Base-by-base conservation (phyloP, 331 rosid species). In the Telfairia occidentalis region DNA sequence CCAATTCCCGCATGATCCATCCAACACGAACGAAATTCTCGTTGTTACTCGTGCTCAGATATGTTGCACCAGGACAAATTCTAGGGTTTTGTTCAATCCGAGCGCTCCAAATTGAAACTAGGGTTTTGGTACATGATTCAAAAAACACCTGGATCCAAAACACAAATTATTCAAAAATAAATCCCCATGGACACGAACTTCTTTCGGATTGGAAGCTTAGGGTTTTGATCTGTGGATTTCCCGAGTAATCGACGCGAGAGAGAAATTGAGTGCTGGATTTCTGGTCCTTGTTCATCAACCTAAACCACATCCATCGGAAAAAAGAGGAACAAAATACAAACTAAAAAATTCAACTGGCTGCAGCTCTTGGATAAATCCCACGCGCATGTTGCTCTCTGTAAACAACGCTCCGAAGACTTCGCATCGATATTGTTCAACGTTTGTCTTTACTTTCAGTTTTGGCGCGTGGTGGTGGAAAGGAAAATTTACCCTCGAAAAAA, bases 81-180 rank as follows among this genome's bases (percentile, higher is more conserved):
- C 71, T 81, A 71, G 90, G 90, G 83, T 78, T 85, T 83, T 66
- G 45, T 29, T 75, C 78, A 76, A 77, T 69, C 82, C 71, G 46
- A 32, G 53, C 79, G 76, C 79, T 81, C 72, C 82, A 77, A 21
- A 80, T 9, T 43, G 80, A 82, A 45, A 81, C 71, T 89, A 89
- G 89, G 96, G 89, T 86, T 87, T 82, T 80, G 74, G 70, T 45
- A 83, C 57, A 66, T 69, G 2, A n/a, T 52, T 3, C 58, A 63
- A 63, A 54, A 30, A 65, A 73, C 54, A 67, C 59, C 80, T 64
- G 87, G 93, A 89, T 87, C 90, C 65, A 58, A 81, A 75, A 13
- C 60, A 67, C 9, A 55, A 67, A 32, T 50, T n/a, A 79, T 29
- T 46, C 23, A 63, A 48, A 64, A 76, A 63, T 1, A 21, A 23